Conservation (phyloP, 768 basidiomycete species). For the Lactarius trivialis region DNA sequence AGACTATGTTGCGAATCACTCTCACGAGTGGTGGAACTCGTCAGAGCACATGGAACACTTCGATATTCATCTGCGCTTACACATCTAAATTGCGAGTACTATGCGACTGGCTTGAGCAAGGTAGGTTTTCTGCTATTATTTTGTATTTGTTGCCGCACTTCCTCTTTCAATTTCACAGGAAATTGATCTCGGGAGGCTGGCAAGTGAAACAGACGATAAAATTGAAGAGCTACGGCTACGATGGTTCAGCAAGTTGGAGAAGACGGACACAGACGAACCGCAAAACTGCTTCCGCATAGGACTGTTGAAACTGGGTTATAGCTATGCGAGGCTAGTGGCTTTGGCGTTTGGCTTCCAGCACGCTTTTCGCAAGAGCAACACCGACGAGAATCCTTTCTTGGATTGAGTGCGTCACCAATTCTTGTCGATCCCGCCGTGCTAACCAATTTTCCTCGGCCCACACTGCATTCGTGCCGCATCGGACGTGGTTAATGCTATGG, state of each 20-base stretch:
- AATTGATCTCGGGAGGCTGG: constrained; percentile 56
- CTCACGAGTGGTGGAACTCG: constrained; percentile 26
- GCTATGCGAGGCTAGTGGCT: constrained; percentile 62
- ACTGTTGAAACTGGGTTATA: constrained; percentile 53
- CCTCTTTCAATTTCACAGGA: constrained; percentile 42
- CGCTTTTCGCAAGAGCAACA: constrained; percentile 53
- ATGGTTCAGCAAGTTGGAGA: constrained; percentile 50
- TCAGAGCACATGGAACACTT: constrained; percentile 46
- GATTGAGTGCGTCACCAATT: constrained; percentile 43
- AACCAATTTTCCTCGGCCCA: constrained; percentile 7
- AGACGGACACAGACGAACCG: constrained; percentile 48
- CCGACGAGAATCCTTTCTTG: constrained; percentile 61
- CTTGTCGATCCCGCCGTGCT: constrained; percentile 3
- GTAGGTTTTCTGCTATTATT: constrained; percentile 29
- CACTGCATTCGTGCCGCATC: constrained; percentile 64
- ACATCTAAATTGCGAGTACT: constrained; percentile 67
- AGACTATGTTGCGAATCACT: constrained; percentile 71
- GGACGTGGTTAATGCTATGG: constrained; percentile 56
- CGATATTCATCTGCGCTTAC: constrained; percentile 76
- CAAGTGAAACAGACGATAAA: constrained; percentile 62
- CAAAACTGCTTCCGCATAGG: constrained; percentile 56
- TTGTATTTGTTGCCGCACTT: neutral
- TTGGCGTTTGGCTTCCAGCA: constrained; percentile 76
- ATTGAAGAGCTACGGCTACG: constrained; percentile 46
- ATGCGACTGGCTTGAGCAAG: constrained; percentile 65